A percentile compares a stretch with the other conserved stretches of the same genome.
phyloP scores from a whole-genome alignment of 2,329 filamentous ascomycete genomes.

The Cladobotryum protrusum region DNA sequence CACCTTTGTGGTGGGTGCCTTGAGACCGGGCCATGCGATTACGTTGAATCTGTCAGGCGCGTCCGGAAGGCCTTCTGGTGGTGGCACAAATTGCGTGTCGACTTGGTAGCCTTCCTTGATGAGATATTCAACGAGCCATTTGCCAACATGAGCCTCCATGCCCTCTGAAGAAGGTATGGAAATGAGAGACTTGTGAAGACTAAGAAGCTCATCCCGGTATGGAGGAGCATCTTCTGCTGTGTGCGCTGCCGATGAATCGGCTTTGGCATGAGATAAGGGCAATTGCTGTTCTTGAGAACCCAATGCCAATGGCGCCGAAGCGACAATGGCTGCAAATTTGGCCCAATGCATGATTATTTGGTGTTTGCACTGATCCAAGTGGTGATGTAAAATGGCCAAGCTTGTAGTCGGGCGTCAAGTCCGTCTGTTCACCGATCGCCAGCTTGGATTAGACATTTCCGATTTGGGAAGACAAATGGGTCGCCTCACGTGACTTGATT shows the following conservation, averaged over 20 bases:
- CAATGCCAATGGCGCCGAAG: slow-evolving; percentile 9
- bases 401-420: too few species aligned
- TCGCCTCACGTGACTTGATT: too few species aligned
- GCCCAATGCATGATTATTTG: slow-evolving; percentile 9
- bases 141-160: slow-evolving; percentile 61
- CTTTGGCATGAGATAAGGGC: slow-evolving; percentile 1
- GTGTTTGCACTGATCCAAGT: neutral
- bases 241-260: neutral
- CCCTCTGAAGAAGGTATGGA: slow-evolving; percentile 65
- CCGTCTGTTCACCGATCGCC: too few species aligned
- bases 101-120: slow-evolving; percentile 38
- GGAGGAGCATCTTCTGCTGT: slow-evolving; percentile 20
- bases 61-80: slow-evolving; percentile 23
- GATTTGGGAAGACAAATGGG: too few species aligned
- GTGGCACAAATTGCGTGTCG: slow-evolving; percentile 35
- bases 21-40: slow-evolving; percentile 55
- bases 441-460: too few species aligned
- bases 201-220: slow-evolving; percentile 51
- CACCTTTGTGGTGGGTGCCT: slow-evolving; percentile 47
- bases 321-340: slow-evolving; percentile 5
- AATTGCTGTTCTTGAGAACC: slow-evolving; percentile 10
- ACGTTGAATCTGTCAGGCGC: slow-evolving; percentile 57
- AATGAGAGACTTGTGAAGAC: slow-evolving; percentile 69
- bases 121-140: slow-evolving; percentile 64
- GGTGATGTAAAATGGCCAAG: neutral